Conservation (phyloP, 768 basidiomycete genomes). For the Phanerodontia chrysosporium region DNA sequence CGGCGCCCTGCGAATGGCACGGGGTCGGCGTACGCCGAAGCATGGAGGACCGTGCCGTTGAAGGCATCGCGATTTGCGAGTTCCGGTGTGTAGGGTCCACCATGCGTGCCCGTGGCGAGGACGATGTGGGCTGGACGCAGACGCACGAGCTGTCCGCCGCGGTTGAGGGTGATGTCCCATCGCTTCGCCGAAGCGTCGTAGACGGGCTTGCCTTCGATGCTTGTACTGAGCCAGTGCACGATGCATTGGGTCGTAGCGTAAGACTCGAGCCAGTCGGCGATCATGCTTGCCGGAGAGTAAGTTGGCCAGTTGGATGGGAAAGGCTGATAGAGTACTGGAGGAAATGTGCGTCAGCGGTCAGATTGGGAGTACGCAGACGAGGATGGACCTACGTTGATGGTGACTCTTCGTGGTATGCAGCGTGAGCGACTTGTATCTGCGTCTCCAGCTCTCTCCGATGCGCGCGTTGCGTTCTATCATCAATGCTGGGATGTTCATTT, state of each 20-base stretch:
- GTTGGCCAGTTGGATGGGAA: constrained; percentile 36
- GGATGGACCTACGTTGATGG: constrained; percentile 14
- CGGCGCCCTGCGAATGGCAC: constrained; percentile 26
- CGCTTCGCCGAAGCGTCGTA: constrained; percentile 27
- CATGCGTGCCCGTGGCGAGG: constrained; percentile 34
- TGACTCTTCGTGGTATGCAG: constrained; percentile 34
- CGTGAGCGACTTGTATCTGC: constrained; percentile 37
- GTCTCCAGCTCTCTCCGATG: constrained; percentile 40
- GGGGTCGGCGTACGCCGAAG: constrained; percentile 26
- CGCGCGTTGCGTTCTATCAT: constrained; percentile 31
- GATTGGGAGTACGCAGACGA: background rate
- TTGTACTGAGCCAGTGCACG: constrained; percentile 36
- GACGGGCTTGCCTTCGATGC: constrained; percentile 24
- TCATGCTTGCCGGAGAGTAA: constrained; percentile 36
- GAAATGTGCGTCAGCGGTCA: background rate
- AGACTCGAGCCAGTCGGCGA: constrained; percentile 40
- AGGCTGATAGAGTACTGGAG: constrained; percentile 17
- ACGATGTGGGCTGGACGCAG: constrained; percentile 36
- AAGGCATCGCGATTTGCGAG: constrained; percentile 25
- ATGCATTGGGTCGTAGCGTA: constrained; percentile 37
- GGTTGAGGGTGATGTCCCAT: constrained; percentile 32
- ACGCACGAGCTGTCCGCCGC: constrained; percentile 22
- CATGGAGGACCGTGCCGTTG: constrained; percentile 28
- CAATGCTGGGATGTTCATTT: constrained; percentile 34
- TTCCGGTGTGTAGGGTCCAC: constrained; percentile 29